Evolutionary conservation across 2,329 filamentous ascomycete species (phyloP), one percentile per base, ranked within the genome.

Genomic region (Paraphoma sp.): DNA sequence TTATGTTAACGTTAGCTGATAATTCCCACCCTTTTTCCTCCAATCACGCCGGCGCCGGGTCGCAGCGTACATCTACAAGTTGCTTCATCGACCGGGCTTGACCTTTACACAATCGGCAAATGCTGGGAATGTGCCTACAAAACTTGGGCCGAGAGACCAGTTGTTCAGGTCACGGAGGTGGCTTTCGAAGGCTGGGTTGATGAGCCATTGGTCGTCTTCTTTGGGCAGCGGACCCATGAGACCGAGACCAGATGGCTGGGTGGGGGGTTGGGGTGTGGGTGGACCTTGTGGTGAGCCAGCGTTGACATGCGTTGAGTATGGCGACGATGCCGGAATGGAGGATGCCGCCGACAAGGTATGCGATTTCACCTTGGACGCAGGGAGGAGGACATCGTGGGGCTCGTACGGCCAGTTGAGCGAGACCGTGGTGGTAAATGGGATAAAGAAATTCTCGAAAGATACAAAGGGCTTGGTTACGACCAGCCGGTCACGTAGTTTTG

Each of bases 331-430:
- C 6, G 70, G 58, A 5, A 68, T 43, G 17, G 68, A 69, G 10
- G 66, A 65, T 36, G 63, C 61, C n/a, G 59, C 48, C 23, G 69
- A 71, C 16, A 69, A 51, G 16, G 64, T 47, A 0, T 59, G 55
- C 17, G 63, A 38, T 29, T 58, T 54, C 18, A 71, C 54, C 49
- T 68, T 70, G 2, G 74, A 72, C n/a, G 72, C 82, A 0, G 83
- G 81, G 28, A 84, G 78, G 28, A 97, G 80, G 36, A 88, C 86
- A 64, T 93, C 89, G 0, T 85, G 86, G 1, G 87, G 83, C 53
- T 91, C 88, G 70, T 96, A 94, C 0, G 90, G 90, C 93, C 93
- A 97, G 64, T 93, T 95, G 14, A 97, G 76, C 28, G 84, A 87
- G 23, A 97, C 70, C 0, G 89, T 93, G 1, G 84, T 86, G 1